Conservation (phyloP, 371 early-diverging fungal genomes). For the Syncephalastrum contaminatum region DNA sequence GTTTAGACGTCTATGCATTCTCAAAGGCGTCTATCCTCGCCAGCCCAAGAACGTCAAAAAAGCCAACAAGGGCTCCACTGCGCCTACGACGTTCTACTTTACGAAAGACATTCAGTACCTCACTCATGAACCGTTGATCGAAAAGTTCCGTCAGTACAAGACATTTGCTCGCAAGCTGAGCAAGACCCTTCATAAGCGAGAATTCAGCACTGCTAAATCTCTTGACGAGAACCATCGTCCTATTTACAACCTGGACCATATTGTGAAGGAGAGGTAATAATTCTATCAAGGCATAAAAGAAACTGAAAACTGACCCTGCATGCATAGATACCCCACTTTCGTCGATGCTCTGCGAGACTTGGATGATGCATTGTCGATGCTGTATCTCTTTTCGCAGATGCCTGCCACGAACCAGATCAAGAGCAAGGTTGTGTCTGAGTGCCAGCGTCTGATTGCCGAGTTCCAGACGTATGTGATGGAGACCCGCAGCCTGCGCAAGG, state of each 20-base stretch:
- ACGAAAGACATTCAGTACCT: conserved; percentile 94
- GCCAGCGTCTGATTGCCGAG: conserved; percentile 82
- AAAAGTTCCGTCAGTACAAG: conserved; percentile 91
- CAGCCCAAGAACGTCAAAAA: conserved; percentile 95
- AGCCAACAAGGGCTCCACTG: conserved; percentile 89
- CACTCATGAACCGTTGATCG: conserved; percentile 88
- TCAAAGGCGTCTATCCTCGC: conserved; percentile 98
- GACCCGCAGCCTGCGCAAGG: conserved; percentile 77
- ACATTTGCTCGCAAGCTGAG: conserved; percentile 81
- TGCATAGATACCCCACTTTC: conserved; percentile 86
- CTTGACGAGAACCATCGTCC: conserved; percentile 76
- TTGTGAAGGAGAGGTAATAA: conserved; percentile 86
- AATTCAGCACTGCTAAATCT: conserved; percentile 72
- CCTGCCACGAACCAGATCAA: conserved; percentile 75
- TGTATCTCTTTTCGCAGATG: conserved; percentile 89
- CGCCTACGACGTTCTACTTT: conserved; percentile 89
- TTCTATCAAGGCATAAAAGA: too few species aligned
- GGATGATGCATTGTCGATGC: conserved; percentile 95
- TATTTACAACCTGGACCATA: conserved; percentile 83
- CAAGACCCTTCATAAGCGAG: conserved; percentile 80
- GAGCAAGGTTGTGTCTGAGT: conserved; percentile 62
- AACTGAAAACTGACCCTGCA: neutral
- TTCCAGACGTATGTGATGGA: conserved; percentile 91
- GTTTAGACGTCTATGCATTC: conserved; percentile 90
- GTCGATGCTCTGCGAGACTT: conserved; percentile 93